These are phyloP conservation scores for Panaeolus cyanescens DNA, from an alignment of 768 basidiomycete species.

Conservation along the genomic window DNA sequence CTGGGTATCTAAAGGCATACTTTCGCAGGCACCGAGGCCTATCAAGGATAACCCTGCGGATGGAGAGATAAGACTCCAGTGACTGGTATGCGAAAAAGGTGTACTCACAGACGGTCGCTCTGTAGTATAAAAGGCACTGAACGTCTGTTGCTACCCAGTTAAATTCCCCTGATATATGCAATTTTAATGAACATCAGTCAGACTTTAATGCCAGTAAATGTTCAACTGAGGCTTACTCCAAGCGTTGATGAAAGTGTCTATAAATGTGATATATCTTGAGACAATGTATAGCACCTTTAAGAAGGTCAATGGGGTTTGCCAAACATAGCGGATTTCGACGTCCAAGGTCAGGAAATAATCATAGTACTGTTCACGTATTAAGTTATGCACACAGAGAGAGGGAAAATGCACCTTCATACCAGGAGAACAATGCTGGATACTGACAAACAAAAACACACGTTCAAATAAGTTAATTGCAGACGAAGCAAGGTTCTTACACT, in stretches of 20 bases:
- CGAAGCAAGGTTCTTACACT: not conserved
- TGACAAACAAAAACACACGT: no score
- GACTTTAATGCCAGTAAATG: no score
- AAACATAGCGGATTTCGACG: not conserved
- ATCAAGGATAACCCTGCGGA: not conserved
- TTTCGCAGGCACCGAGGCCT: not conserved
- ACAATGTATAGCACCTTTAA: not conserved
- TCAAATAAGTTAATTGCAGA: no score
- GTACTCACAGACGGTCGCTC: not conserved
- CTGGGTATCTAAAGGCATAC: not conserved
- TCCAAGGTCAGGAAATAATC: not conserved
- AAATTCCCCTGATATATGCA: not conserved
- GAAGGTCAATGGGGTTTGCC: not conserved
- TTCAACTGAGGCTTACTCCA: not conserved
- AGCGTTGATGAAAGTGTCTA: not conserved
- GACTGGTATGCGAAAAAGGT: not conserved
- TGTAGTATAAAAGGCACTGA: not conserved
- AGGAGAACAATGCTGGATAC: not conserved
- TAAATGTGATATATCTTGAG: not conserved
- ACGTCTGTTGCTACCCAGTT: not conserved
- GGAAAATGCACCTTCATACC: not conserved
- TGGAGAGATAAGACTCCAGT: not conserved
- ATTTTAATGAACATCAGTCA: not conserved
- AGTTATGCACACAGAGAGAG: not conserved
- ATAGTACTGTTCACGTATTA: not conserved